phyloP scores from a whole-genome alignment of 208 protist genomes.

The Acanthamoeba healyi region DNA sequence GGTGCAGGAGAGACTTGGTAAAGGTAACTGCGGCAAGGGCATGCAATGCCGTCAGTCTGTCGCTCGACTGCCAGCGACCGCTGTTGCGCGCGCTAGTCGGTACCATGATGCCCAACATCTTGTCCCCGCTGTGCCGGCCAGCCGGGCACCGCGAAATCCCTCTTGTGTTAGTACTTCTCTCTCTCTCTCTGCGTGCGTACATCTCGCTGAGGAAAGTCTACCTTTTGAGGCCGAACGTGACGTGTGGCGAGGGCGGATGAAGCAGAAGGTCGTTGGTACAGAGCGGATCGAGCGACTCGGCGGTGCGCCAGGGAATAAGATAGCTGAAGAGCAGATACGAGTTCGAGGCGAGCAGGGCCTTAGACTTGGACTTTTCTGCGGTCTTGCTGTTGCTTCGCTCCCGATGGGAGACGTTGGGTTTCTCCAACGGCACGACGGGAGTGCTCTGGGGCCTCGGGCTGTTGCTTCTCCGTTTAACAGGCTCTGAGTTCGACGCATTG shows the following conservation, averaged over 20 bases:
- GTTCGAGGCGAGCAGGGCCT: background rate
- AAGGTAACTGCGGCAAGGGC: conserved; percentile 8
- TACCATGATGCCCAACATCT: conserved; percentile 41
- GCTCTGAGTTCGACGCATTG: background rate
- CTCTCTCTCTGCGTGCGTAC: no score
- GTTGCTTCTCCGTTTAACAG: background rate
- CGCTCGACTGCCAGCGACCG: conserved; percentile 33
- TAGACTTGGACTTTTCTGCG: background rate
- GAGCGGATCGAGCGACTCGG: background rate
- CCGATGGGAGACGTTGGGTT: background rate
- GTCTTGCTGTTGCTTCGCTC: background rate
- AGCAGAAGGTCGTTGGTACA: conserved; percentile 24
- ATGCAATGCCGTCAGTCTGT: conserved; percentile 10
- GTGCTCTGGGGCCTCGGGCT: background rate
- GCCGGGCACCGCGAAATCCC: no score
- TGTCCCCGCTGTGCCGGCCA: background rate
- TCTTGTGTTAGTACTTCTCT: no score
- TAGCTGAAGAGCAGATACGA: conserved; percentile 64
- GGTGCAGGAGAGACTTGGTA: background rate
- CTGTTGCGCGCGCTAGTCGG: background rate
- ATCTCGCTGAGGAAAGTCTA: background rate
- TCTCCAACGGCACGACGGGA: background rate
- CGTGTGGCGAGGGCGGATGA: background rate
- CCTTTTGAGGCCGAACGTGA: conserved; percentile 42
- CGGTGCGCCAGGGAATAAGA: conserved; percentile 40